phyloP scores from a whole-genome alignment of 2,329 filamentous ascomycete genomes.

The Ascochyta rabiei region DNA sequence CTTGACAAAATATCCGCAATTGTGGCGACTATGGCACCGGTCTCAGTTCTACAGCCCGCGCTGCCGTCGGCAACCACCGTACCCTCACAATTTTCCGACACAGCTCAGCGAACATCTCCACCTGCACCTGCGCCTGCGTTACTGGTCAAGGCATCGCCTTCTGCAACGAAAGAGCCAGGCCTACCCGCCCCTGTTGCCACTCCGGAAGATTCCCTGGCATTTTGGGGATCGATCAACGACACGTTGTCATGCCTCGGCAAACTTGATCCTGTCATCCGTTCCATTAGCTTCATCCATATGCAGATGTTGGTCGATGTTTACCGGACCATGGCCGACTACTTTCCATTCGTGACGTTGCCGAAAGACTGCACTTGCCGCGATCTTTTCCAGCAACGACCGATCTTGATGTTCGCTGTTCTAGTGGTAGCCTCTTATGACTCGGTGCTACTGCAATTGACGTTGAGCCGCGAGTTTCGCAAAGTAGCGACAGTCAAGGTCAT shows the following conservation, averaged over 20 bases:
- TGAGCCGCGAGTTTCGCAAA: conserved; percentile 47
- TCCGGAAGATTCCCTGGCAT: conserved; percentile 34
- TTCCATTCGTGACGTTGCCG: conserved; percentile 43
- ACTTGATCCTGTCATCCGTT: conserved; percentile 42
- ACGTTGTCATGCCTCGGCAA: conserved; percentile 38
- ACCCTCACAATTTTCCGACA: conserved; percentile 31
- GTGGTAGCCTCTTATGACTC: conserved; percentile 44
- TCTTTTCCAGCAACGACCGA: conserved; percentile 39
- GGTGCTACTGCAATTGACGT: conserved; percentile 31
- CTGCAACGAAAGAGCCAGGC: conserved; percentile 23
- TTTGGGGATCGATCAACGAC: conserved; percentile 45
- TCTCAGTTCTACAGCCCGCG: conserved; percentile 23
- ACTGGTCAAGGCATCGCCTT: conserved; percentile 23
- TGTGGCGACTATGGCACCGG: conserved; percentile 36
- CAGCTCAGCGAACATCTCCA: conserved; percentile 26
- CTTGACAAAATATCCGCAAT: conserved; percentile 44
- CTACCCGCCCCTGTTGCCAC: conserved; percentile 34
- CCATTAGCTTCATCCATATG: conserved; percentile 45
- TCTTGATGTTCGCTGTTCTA: conserved; percentile 44
- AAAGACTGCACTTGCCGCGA: conserved; percentile 36
- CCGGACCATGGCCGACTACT: conserved; percentile 41
- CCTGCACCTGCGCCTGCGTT: conserved; percentile 12
- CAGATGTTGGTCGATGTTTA: conserved; percentile 42
- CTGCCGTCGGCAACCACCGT: conserved; percentile 30
- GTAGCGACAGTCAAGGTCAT: conserved; percentile 43